These are phyloP conservation scores for Diplodia intermedia DNA, from an alignment of 2,329 filamentous ascomycete species.

Conservation along the genomic window DNA sequence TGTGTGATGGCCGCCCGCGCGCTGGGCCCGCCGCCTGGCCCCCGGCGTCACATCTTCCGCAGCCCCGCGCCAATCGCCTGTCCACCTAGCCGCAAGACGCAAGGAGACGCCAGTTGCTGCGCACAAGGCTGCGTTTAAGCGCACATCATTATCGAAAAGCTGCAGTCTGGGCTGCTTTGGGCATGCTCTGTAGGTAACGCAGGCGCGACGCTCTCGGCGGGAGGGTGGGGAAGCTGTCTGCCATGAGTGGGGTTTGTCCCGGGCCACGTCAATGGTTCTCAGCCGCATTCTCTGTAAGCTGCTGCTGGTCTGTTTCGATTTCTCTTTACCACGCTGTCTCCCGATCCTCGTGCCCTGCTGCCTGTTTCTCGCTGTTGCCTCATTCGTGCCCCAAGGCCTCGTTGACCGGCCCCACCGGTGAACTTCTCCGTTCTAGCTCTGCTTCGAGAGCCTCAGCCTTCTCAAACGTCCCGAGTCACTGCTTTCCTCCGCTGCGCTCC, in stretches of 20 bases:
- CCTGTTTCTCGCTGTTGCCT: conserved; percentile 18
- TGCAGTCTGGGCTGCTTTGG: conserved; percentile 19
- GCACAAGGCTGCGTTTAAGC: background rate
- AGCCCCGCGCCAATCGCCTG: background rate
- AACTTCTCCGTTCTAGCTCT: background rate
- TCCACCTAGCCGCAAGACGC: background rate
- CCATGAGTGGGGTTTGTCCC: conserved; percentile 3
- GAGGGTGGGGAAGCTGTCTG: conserved; percentile 11
- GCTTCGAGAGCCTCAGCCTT: conserved; percentile 2
- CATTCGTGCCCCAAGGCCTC: background rate
- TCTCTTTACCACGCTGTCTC: background rate
- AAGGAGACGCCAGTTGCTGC: conserved; percentile 8
- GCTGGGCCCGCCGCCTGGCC: conserved; percentile 1
- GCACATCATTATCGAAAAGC: conserved; percentile 4
- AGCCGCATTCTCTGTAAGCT: conserved; percentile 17
- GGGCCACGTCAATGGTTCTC: conserved; percentile 25
- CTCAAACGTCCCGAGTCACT: background rate
- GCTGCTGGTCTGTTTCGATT: background rate
- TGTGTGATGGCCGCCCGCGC: background rate
- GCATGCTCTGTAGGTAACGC: conserved; percentile 2
- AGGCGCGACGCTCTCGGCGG: background rate
- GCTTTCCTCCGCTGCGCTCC: background rate
- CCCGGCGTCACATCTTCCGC: background rate
- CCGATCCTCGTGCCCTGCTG: conserved; percentile 8
- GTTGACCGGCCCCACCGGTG: conserved; percentile 10